Evolutionary conservation across 345 rosid species (phyloP).

Genomic region (Populus simonii): DNA sequence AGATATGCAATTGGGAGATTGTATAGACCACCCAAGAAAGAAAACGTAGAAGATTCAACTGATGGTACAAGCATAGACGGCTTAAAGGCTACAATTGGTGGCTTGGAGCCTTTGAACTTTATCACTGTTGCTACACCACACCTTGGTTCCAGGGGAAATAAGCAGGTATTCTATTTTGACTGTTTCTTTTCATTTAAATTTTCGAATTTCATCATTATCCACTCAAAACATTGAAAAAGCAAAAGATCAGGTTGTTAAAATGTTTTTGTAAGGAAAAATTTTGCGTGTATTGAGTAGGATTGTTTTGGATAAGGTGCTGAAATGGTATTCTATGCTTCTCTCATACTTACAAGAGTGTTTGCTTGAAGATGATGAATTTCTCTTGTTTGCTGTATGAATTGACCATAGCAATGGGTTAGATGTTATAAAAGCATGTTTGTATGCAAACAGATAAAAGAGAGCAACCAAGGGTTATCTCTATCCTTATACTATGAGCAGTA

Average conservation of each 20-base stretch:
- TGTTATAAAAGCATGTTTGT: neutral
- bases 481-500: too few species aligned
- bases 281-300: neutral
- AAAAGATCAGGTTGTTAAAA: neutral
- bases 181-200: neutral
- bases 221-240: neutral
- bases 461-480: neutral
- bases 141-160: constrained; percentile 96
- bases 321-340: neutral
- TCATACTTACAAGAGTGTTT: constrained; percentile 3
- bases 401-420: neutral
- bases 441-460: neutral
- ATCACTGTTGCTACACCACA: constrained; percentile 94
- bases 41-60: constrained; percentile 27
- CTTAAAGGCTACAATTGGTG: constrained; percentile 57
- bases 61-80: constrained; percentile 26
- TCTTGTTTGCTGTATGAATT: neutral
- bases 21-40: constrained; percentile 50
- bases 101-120: constrained; percentile 85
- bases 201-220: constrained; percentile 14
- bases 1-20: constrained; percentile 91
- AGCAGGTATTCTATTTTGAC: constrained; percentile 51
- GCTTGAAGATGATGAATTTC: neutral
- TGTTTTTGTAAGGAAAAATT: neutral
- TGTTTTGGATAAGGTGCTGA: neutral